phyloP scores from a whole-genome alignment of 73 alveolate species.

The Breviolum minutum region DNA sequence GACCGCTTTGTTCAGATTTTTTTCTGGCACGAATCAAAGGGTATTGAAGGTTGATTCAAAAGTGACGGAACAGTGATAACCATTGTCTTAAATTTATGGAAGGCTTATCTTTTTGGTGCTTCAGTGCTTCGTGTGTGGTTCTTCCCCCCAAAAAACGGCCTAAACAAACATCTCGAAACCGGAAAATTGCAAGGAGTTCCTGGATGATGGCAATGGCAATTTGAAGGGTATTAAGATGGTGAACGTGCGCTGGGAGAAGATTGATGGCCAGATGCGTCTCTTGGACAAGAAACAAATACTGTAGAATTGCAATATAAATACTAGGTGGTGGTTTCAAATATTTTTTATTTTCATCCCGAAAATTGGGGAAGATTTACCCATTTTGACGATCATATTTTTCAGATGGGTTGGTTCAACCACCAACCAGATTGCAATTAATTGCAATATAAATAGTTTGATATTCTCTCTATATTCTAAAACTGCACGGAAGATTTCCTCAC shows the following conservation, averaged over 20 bases:
- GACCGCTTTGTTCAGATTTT: too few relatives aligned
- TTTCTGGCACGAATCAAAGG: too few relatives aligned
- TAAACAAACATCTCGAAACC: not conserved
- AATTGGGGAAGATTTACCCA: too few relatives aligned
- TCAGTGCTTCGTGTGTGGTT: not conserved
- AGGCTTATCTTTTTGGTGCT: not conserved
- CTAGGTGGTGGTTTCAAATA: too few relatives aligned
- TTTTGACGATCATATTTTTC: too few relatives aligned
- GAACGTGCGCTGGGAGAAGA: constrained; percentile 59
- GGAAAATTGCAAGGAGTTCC: constrained; percentile 52
- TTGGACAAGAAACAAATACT: not conserved
- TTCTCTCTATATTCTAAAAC: not conserved
- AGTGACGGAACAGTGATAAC: too few relatives aligned
- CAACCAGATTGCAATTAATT: too few relatives aligned
- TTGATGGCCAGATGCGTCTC: constrained; percentile 59
- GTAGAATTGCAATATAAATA: too few relatives aligned
- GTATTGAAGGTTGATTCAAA: too few relatives aligned
- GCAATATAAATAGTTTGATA: not conserved
- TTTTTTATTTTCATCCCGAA: too few relatives aligned
- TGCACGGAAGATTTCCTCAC: not conserved
- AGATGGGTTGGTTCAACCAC: too few relatives aligned
- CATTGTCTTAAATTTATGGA: too few relatives aligned
- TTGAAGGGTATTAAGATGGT: constrained; percentile 80
- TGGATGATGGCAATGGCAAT: constrained; percentile 80
- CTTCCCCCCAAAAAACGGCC: not conserved